A percentile compares a stretch with the other conserved stretches of the same genome.
phyloP scores from a whole-genome alignment of 2,329 filamentous ascomycete species.

The Fusarium incarnatum region DNA sequence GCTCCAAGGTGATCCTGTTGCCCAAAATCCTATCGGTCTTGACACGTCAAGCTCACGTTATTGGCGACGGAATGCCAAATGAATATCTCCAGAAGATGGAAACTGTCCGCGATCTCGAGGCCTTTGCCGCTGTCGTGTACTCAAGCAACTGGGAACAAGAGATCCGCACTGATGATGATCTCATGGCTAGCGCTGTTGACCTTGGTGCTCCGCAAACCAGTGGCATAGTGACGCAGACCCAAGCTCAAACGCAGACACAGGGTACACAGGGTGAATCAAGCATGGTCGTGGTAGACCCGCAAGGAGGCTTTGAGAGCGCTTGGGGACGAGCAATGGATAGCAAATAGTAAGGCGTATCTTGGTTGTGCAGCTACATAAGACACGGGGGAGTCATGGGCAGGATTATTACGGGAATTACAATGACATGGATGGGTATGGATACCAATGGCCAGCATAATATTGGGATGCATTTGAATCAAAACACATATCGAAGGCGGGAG shows the following conservation, averaged over 20 bases:
- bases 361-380: slow-evolving; percentile 26
- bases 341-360: slow-evolving; percentile 38
- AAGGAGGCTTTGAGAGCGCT: slow-evolving; percentile 71
- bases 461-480: slow-evolving; percentile 34
- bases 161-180: slow-evolving; percentile 61
- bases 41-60: slow-evolving; percentile 88
- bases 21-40: slow-evolving; percentile 91
- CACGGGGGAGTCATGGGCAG: slow-evolving; percentile 34
- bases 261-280: slow-evolving; percentile 59
- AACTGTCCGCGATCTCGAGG: slow-evolving; percentile 78
- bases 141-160: slow-evolving; percentile 83
- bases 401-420: slow-evolving; percentile 10
- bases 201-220: slow-evolving; percentile 44
- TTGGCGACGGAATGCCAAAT: slow-evolving; percentile 81
- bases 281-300: slow-evolving; percentile 63
- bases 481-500: slow-evolving; percentile 20
- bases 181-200: slow-evolving; percentile 55
- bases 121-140: slow-evolving; percentile 88
- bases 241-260: slow-evolving; percentile 17
- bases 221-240: slow-evolving; percentile 25
- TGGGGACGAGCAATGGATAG: slow-evolving; percentile 71
- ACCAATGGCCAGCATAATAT: slow-evolving; percentile 31
- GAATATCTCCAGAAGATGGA: slow-evolving; percentile 82
- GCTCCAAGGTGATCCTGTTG: slow-evolving; percentile 74
- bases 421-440: slow-evolving; percentile 1